phyloP scores from a whole-genome alignment of 306 rosid genomes.

The Canavalia gladiata region DNA sequence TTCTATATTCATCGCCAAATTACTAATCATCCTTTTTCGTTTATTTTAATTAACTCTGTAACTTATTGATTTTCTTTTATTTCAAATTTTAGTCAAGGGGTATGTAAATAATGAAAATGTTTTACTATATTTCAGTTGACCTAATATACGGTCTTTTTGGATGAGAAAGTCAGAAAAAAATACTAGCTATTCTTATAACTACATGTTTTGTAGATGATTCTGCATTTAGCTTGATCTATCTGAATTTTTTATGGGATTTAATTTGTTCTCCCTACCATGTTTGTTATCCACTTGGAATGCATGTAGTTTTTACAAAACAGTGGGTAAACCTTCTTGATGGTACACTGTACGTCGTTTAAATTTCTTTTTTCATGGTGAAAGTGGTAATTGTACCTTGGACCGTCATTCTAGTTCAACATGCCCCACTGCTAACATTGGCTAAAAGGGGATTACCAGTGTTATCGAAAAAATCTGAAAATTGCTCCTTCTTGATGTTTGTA shows the following conservation, averaged over 20 bases:
- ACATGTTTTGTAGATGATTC: conserved; percentile 26
- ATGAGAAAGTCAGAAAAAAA: not conserved
- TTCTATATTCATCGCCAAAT: conserved; percentile 12
- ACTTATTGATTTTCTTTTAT: conserved; percentile 22
- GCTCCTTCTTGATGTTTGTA: conserved; percentile 1
- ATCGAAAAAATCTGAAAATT: conserved; percentile 1
- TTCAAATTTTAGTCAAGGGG: not conserved
- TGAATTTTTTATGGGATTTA: conserved; percentile 24
- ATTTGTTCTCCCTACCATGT: conserved; percentile 13
- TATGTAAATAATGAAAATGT: conserved; percentile 2
- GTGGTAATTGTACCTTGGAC: conserved; percentile 25
- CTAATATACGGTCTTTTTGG: not conserved
- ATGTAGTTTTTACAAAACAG: not conserved
- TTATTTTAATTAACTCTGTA: not conserved
- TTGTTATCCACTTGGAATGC: not conserved
- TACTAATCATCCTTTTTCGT: not conserved
- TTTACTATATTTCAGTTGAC: not conserved
- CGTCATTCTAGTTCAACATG: conserved; percentile 20
- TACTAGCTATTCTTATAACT: conserved; percentile 8
- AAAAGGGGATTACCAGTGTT: conserved; percentile 26
- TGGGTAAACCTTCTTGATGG: conserved; percentile 1
- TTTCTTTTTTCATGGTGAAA: conserved; percentile 24
- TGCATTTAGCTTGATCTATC: conserved; percentile 16
- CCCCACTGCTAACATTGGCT: conserved; percentile 4
- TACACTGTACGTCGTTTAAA: conserved; percentile 13